Conservation (phyloP, 1,139 yeast species). For the Williopsis jadinii region DNA sequence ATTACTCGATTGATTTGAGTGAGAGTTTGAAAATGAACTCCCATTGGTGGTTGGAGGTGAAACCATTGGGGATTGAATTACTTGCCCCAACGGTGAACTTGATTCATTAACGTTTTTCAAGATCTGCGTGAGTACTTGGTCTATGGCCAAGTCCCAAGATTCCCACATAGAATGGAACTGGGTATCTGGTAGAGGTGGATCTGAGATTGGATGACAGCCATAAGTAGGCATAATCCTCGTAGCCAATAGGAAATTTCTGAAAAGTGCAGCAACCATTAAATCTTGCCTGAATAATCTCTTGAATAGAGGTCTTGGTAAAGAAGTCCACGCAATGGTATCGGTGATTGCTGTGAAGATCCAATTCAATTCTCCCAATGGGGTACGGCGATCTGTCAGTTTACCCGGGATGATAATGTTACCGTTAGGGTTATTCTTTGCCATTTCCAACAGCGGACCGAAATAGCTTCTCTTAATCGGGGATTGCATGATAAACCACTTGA, state of each 20-base stretch:
- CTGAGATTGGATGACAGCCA: slow-evolving; percentile 91
- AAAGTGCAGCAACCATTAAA: slow-evolving; percentile 91
- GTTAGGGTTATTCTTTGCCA: slow-evolving; percentile 32
- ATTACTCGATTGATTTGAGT: background rate
- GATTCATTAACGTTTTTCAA: slow-evolving; percentile 32
- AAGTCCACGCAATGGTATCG: slow-evolving; percentile 97
- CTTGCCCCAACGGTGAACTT: slow-evolving; percentile 14
- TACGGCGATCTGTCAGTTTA: slow-evolving; percentile 81
- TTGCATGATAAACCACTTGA: slow-evolving; percentile 87
- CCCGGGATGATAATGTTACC: slow-evolving; percentile 81
- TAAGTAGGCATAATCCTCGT: slow-evolving; percentile 91
- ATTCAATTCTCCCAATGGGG: slow-evolving; percentile 91
- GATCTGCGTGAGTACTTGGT: slow-evolving; percentile 77
- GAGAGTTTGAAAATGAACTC: background rate
- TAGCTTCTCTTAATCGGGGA: slow-evolving; percentile 62
- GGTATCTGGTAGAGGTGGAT: slow-evolving; percentile 77
- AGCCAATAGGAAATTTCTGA: slow-evolving; percentile 85
- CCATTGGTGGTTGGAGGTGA: slow-evolving; percentile 1
- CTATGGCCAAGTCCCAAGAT: slow-evolving; percentile 96
- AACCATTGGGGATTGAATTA: background rate
- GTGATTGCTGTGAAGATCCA: slow-evolving; percentile 99
- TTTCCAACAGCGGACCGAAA: slow-evolving; percentile 42
- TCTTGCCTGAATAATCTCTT: slow-evolving; percentile 91
- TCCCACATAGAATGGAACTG: slow-evolving; percentile 95
- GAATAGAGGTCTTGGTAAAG: slow-evolving; percentile 80